Evolutionary conservation across 1,139 yeast genomes (phyloP).

Genomic region (Suhomyces anneliseae): DNA sequence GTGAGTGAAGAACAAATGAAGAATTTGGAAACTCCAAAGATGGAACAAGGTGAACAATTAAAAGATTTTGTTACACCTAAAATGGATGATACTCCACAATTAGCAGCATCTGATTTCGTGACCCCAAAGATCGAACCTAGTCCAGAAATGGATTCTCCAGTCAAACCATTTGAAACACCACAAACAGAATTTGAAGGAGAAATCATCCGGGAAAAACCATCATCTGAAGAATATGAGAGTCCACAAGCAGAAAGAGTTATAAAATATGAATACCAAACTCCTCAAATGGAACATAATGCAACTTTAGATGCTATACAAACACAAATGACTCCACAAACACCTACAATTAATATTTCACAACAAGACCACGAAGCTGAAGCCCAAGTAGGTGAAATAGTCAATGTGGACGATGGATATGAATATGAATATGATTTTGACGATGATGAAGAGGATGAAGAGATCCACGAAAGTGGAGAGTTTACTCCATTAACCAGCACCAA

Average conservation of each 20-base stretch:
- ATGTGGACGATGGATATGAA: constrained; percentile 13
- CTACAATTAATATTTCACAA: background rate
- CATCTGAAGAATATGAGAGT: too few species aligned
- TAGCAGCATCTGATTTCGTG: background rate
- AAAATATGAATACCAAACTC: background rate
- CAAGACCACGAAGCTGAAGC: constrained; percentile 1
- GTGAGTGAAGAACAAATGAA: background rate
- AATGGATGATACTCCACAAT: background rate
- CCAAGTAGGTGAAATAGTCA: constrained; percentile 3
- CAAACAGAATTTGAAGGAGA: too few species aligned
- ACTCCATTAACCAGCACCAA: constrained; percentile 46
- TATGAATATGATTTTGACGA: constrained; percentile 18
- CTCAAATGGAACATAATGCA: background rate
- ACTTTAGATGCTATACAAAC: background rate
- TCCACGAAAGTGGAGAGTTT: constrained; percentile 9
- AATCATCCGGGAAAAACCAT: background rate
- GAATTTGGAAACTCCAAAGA: background rate
- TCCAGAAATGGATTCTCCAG: background rate
- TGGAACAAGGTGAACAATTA: background rate
- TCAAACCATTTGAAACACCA: too few species aligned
- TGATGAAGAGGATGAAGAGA: constrained; percentile 14
- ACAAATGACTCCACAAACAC: constrained; percentile 2
- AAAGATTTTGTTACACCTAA: background rate
- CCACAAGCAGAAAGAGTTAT: background rate
- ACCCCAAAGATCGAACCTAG: background rate